phyloP scores from a whole-genome alignment of 78 protist species.

The Speleostelium caveatum region DNA sequence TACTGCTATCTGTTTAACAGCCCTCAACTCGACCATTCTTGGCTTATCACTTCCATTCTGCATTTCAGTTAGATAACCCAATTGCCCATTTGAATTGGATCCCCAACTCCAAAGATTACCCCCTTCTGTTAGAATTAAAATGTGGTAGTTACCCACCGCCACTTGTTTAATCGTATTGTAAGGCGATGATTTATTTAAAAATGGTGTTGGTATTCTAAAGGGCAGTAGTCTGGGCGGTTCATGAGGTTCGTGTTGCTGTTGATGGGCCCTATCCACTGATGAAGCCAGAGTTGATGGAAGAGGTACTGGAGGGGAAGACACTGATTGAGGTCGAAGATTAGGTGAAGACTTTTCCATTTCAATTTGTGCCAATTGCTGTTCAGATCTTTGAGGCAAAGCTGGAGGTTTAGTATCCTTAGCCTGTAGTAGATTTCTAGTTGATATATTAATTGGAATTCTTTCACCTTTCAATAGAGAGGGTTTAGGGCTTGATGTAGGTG shows the following conservation, averaged over 20 bases:
- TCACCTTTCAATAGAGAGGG: background rate
- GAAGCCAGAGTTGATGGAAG: background rate
- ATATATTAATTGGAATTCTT: constrained; percentile 8
- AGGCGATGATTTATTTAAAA: constrained; percentile 9
- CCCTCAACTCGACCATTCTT: constrained; percentile 57
- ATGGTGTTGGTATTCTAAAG: constrained; percentile 9
- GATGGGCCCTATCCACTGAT: background rate
- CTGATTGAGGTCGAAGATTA: background rate
- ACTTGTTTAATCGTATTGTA: constrained; percentile 24
- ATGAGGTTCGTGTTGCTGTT: background rate
- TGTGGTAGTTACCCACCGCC: constrained; percentile 71
- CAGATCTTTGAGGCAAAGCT: background rate
- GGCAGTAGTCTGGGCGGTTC: constrained; percentile 5
- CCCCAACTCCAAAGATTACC: constrained; percentile 82
- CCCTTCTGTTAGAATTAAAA: constrained; percentile 58
- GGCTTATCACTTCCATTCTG: constrained; percentile 8
- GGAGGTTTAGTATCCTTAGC: constrained; percentile 1
- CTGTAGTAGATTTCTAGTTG: constrained; percentile 24
- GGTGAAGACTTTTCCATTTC: background rate
- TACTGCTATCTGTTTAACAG: constrained; percentile 56
- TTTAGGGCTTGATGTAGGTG: background rate
- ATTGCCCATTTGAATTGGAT: constrained; percentile 64
- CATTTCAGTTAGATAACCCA: constrained; percentile 29
- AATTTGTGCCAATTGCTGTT: background rate
- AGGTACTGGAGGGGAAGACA: background rate